Evolutionary conservation across 2,329 filamentous ascomycete species (phyloP).

Genomic region (Xylariaceae sp.): DNA sequence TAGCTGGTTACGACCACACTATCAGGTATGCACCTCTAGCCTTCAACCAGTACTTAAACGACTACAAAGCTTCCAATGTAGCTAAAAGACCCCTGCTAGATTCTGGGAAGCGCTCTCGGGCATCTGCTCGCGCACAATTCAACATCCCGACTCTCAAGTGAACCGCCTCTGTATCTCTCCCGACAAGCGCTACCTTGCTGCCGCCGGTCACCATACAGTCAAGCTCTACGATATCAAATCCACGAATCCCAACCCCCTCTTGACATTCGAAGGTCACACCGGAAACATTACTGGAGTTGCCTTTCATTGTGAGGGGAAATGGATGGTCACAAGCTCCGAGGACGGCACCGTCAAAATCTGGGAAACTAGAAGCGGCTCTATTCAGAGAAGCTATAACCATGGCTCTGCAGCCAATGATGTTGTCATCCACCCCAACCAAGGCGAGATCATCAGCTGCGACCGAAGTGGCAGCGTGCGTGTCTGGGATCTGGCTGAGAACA

Average conservation of each 20-base stretch:
- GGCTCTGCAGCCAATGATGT: constrained; percentile 91
- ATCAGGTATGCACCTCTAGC: constrained; percentile 44
- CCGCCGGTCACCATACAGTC: constrained; percentile 74
- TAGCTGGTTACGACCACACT: constrained; percentile 61
- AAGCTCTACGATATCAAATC: constrained; percentile 99
- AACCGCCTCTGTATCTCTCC: constrained; percentile 98
- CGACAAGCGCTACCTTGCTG: constrained; percentile 92
- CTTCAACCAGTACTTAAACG: neutral
- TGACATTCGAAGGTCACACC: constrained; percentile 94
- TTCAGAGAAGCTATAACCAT: constrained; percentile 92
- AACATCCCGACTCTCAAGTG: constrained; percentile 96
- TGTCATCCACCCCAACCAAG: constrained; percentile 98
- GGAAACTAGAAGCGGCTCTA: constrained; percentile 80
- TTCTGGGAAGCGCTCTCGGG: constrained; percentile 99
- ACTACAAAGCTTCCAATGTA: neutral
- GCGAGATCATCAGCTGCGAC: constrained; percentile 95
- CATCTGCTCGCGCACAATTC: constrained; percentile 96
- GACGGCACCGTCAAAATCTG: constrained; percentile 97
- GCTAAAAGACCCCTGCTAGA: constrained; percentile 7
- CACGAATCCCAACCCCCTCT: constrained; percentile 88
- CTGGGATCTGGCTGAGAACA: constrained; percentile 96
- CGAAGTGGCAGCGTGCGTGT: constrained; percentile 87
- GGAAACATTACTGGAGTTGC: constrained; percentile 94
- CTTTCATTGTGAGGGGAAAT: constrained; percentile 98
- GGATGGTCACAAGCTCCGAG: constrained; percentile 98